Conservation (phyloP, 345 rosid genomes). For the Pistacia atlantica region DNA sequence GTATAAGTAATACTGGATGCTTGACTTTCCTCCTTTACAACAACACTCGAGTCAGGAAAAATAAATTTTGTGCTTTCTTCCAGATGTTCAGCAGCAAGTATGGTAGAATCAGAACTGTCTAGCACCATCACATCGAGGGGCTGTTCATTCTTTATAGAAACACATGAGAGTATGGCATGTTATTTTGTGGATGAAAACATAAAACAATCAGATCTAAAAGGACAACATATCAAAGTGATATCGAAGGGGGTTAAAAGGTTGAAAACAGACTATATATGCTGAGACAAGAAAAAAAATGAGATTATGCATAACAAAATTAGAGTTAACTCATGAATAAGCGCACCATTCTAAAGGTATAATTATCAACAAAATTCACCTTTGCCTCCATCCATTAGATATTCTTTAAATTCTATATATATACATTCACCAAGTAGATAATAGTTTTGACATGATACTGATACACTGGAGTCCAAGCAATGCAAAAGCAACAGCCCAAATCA, state of each 20-base stretch:
- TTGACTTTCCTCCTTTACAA: slow-evolving; percentile 26
- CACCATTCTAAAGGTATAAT: background rate
- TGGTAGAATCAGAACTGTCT: slow-evolving; percentile 28
- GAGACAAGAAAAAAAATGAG: background rate
- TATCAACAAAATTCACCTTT: background rate
- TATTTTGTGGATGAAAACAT: slow-evolving; percentile 3
- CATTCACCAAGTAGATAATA: background rate
- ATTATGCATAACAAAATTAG: background rate
- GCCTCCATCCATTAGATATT: background rate
- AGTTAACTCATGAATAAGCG: background rate
- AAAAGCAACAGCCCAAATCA: slow-evolving; percentile 1
- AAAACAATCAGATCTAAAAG: slow-evolving; percentile 1
- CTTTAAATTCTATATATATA: background rate
- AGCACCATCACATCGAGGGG: slow-evolving; percentile 22
- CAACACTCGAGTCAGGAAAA: slow-evolving; percentile 22
- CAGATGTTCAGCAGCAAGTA: slow-evolving; percentile 10
- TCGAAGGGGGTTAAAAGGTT: background rate
- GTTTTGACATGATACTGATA: background rate
- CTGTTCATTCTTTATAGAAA: slow-evolving; percentile 31
- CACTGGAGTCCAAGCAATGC: slow-evolving; percentile 2
- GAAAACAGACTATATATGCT: background rate
- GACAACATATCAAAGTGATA: background rate
- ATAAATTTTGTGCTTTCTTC: slow-evolving; percentile 27
- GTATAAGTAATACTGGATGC: slow-evolving; percentile 21
- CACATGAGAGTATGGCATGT: slow-evolving; percentile 4